Evolutionary conservation across 441 rosid species (phyloP).

Genomic region (Bocquillonia castaneifolia): DNA sequence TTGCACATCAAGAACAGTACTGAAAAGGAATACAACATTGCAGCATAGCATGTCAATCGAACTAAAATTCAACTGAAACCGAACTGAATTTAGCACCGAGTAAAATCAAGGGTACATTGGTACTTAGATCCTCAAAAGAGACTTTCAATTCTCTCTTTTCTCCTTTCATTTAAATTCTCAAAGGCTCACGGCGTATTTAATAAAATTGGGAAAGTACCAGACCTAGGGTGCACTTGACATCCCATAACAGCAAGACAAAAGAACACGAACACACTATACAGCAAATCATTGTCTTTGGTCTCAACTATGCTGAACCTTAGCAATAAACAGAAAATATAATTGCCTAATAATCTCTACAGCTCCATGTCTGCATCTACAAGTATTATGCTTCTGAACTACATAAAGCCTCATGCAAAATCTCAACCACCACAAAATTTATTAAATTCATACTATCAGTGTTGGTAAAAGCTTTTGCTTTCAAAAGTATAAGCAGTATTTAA

Average conservation of each 20-base stretch:
- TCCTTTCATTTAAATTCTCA: neutral
- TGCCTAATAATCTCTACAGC: neutral
- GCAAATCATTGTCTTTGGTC: neutral
- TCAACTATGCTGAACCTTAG: neutral
- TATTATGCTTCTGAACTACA: neutral
- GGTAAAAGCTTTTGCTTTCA: neutral
- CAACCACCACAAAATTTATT: neutral
- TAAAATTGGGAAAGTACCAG: neutral
- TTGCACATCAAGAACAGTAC: too few species aligned
- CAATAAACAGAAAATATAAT: neutral
- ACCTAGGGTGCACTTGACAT: neutral
- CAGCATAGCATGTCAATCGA: neutral
- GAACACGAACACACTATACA: neutral
- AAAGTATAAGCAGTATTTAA: neutral
- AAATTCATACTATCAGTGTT: neutral
- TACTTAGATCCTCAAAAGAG: neutral
- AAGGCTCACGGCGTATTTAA: neutral
- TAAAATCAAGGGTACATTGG: neutral
- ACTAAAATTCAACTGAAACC: neutral
- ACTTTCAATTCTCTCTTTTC: neutral
- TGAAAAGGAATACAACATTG: neutral
- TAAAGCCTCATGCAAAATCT: neutral
- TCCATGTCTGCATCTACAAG: neutral
- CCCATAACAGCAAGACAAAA: neutral
- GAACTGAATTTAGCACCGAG: neutral